Evolutionary conservation across 768 basidiomycete genomes (phyloP).

Genomic region (Russula griseocarnosa): DNA sequence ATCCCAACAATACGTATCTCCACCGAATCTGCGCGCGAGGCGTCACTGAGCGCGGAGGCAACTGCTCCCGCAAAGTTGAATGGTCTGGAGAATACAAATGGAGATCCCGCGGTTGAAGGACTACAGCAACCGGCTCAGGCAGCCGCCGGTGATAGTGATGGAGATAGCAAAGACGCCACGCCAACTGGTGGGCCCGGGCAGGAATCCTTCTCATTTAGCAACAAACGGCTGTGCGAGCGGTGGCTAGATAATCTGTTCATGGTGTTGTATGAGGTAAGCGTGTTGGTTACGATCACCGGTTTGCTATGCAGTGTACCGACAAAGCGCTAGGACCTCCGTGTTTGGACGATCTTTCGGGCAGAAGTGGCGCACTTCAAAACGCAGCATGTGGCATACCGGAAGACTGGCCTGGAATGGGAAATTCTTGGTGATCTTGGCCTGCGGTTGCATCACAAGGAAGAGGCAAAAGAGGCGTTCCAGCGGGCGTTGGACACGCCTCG

Average conservation of each 20-base stretch:
- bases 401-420: slow-evolving; percentile 97
- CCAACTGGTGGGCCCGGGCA: slow-evolving; percentile 31
- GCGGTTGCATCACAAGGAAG: slow-evolving; percentile 95
- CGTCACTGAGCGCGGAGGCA: slow-evolving; percentile 41
- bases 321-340: slow-evolving; percentile 74
- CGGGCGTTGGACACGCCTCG: slow-evolving; percentile 83
- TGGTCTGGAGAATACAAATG: slow-evolving; percentile 39
- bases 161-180: slow-evolving; percentile 30
- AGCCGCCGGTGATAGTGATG: slow-evolving; percentile 35
- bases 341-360: slow-evolving; percentile 98
- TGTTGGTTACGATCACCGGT: not conserved
- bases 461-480: slow-evolving; percentile 97
- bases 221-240: slow-evolving; percentile 93
- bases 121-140: slow-evolving; percentile 46
- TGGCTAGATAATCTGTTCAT: slow-evolving; percentile 99
- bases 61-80: slow-evolving; percentile 40
- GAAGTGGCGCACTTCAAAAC: slow-evolving; percentile 99
- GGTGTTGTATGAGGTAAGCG: slow-evolving; percentile 89
- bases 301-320: not conserved
- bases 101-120: slow-evolving; percentile 30
- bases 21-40: slow-evolving; percentile 49
- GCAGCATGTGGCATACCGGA: slow-evolving; percentile 95
- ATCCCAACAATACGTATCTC: slow-evolving; percentile 60
- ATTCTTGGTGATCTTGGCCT: slow-evolving; percentile 91
- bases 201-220: slow-evolving; percentile 86